Evolutionary conservation across 2,329 filamentous ascomycete genomes (phyloP), one percentile per base, ranked within the genome.

Genomic region (Lasiodiplodia gonubiensis): DNA sequence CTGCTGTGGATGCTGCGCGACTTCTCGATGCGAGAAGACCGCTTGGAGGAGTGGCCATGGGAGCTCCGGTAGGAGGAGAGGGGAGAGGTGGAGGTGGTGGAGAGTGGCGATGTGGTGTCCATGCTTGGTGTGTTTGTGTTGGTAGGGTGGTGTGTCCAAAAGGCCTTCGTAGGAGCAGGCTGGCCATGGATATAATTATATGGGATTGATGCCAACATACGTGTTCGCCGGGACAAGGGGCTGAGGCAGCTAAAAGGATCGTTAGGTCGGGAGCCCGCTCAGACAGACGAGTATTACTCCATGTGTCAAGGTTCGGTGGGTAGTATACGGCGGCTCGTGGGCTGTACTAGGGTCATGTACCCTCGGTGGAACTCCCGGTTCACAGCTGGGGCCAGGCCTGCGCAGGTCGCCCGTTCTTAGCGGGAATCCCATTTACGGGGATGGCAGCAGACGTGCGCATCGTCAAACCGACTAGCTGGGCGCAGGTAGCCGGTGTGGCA

Each of bases 1-100:
- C 78, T 80, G 70, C 76, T 77, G 71, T 80, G 76, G 63, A 74
- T 75, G 71, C 77, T 80, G 69, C 73, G 76, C 27, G 78, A 76
- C 72, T 80, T 80, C 67, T 79, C 78, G 51, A 80, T 69, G 25
- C 78, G 76, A 59, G 76, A 75, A 18, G 76, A 72, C n/a, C 76
- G 75, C 66, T 66, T 66, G 51, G 63, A 63, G 27, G 42, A 48
- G 63, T 42, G 7, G 66, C 71, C 74, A 52, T 57, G 71, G 21
- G 77, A 77, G 70, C 72, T 74, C 52, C 77, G 74, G 53, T 74
- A 74, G 27, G 66, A 67, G 59, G 27, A 23, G 21, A 46, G 48
- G 21, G 57, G 74, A 21, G 66, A 68, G 59, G 51, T 27, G 25
- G 48, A 63, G 59, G 52, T 21, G 33, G 35, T 48, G 39, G 53